These are phyloP conservation scores for Neonectria sp. DNA, from an alignment of 2,329 filamentous ascomycete genomes.

Conservation along the genomic window DNA sequence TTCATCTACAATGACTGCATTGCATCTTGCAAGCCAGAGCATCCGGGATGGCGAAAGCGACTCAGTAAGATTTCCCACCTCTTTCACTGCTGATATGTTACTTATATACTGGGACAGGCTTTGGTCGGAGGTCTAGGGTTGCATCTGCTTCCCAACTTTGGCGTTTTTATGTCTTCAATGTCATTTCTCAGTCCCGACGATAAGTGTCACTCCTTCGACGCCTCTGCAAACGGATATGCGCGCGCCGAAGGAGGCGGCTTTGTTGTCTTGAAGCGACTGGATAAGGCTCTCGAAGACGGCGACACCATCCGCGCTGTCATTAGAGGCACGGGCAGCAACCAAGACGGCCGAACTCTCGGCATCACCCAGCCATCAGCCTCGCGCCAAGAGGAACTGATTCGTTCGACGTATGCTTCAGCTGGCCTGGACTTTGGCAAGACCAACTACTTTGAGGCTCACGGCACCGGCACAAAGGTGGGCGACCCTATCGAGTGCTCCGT, in stretches of 20 bases:
- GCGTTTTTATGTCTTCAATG: constrained; percentile 12
- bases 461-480: constrained; percentile 10
- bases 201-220: constrained; percentile 51
- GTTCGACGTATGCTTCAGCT: constrained; percentile 46
- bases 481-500: constrained; percentile 19
- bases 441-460: constrained; percentile 53
- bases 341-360: constrained; percentile 59
- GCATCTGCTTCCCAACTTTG: constrained; percentile 11
- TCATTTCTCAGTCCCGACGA: constrained; percentile 54
- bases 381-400: constrained; percentile 44
- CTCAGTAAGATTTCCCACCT: background rate
- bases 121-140: constrained; percentile 10
- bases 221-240: constrained; percentile 50
- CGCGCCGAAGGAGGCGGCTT: constrained; percentile 47
- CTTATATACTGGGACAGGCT: background rate
- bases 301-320: constrained; percentile 57
- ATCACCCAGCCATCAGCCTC: constrained; percentile 51
- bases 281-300: constrained; percentile 59
- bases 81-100: background rate
- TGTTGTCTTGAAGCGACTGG: constrained; percentile 66
- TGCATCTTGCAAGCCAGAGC: constrained; percentile 28
- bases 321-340: constrained; percentile 42
- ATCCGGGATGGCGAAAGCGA: constrained; percentile 9
- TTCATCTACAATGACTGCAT: constrained; percentile 27
- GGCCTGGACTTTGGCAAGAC: constrained; percentile 45